phyloP scores from a whole-genome alignment of 2,329 filamentous ascomycete species.

The Sphaerulina vaccinii region DNA sequence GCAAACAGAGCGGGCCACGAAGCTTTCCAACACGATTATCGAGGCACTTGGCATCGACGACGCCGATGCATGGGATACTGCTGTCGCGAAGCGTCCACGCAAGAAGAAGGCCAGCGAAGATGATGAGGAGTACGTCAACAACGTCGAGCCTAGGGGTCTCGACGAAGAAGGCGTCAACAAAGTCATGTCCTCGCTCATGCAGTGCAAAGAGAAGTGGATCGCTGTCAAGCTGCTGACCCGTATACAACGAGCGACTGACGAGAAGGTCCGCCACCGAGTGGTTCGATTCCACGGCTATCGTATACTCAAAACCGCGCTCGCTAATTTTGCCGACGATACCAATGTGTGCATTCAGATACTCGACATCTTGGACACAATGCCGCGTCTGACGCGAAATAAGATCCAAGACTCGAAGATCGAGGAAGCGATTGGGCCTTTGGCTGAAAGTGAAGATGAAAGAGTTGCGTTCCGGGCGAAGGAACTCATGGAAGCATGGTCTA shows the following conservation, averaged over 20 bases:
- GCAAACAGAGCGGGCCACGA: conserved; percentile 91
- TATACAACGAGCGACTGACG: conserved; percentile 82
- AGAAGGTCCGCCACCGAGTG: conserved; percentile 81
- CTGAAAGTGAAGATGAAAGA: conserved; percentile 62
- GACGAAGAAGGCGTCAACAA: conserved; percentile 83
- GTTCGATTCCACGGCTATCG: conserved; percentile 97
- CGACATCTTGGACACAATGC: conserved; percentile 83
- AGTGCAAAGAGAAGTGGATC: conserved; percentile 99
- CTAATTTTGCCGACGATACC: conserved; percentile 81
- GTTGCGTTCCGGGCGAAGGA: conserved; percentile 69
- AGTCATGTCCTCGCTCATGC: conserved; percentile 94
- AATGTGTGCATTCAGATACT: conserved; percentile 88
- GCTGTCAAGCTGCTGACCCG: conserved; percentile 89
- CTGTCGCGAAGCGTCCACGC: conserved; percentile 82
- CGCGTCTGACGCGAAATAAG: conserved; percentile 91
- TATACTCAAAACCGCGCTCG: conserved; percentile 83
- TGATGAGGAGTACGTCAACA: conserved; percentile 93
- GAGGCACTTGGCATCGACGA: conserved; percentile 96
- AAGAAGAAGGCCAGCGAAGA: conserved; percentile 91
- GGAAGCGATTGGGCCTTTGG: conserved; percentile 68
- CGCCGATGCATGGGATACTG: conserved; percentile 85
- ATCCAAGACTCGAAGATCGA: conserved; percentile 97
- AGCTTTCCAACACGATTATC: conserved; percentile 82
- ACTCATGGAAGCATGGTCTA: conserved; percentile 81
- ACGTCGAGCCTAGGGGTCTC: conserved; percentile 74